A percentile compares a stretch with the other conserved stretches of the same genome.
phyloP scores from a whole-genome alignment of 441 rosid species.

The Syzygium malaccense region DNA sequence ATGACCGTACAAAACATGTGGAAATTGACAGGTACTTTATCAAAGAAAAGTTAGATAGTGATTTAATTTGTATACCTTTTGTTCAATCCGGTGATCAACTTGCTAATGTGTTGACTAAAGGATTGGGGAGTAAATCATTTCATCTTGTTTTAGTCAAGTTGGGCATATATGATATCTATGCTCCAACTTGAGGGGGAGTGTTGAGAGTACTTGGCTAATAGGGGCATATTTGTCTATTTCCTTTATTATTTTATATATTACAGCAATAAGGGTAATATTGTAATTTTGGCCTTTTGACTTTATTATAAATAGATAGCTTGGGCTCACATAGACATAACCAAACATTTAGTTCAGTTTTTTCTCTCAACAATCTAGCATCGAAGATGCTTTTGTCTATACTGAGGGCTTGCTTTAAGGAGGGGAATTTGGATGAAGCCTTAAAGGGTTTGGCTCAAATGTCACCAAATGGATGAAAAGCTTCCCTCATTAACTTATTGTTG shows the following conservation, averaged over 20 bases:
- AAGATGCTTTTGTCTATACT: no score
- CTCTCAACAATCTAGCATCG: neutral
- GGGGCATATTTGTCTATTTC: neutral
- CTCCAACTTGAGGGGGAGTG: neutral
- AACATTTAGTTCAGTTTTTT: neutral
- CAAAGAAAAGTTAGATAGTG: neutral
- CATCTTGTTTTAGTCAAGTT: neutral
- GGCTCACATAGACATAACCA: neutral
- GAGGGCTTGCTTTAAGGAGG: no score
- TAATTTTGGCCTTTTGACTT: neutral
- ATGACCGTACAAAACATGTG: no score
- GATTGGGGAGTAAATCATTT: neutral
- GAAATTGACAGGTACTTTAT: neutral
- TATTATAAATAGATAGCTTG: neutral
- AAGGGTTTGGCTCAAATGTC: no score
- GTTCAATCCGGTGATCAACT: neutral
- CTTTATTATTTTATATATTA: neutral
- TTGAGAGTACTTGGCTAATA: neutral
- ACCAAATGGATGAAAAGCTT: no score
- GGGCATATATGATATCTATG: neutral
- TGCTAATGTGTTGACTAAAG: neutral
- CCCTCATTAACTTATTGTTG: no score
- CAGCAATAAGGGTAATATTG: neutral
- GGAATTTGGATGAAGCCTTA: no score
- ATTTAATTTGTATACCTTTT: neutral